Base-by-base conservation (phyloP, 257 asterid species). In the Solanum peruvianum region DNA sequence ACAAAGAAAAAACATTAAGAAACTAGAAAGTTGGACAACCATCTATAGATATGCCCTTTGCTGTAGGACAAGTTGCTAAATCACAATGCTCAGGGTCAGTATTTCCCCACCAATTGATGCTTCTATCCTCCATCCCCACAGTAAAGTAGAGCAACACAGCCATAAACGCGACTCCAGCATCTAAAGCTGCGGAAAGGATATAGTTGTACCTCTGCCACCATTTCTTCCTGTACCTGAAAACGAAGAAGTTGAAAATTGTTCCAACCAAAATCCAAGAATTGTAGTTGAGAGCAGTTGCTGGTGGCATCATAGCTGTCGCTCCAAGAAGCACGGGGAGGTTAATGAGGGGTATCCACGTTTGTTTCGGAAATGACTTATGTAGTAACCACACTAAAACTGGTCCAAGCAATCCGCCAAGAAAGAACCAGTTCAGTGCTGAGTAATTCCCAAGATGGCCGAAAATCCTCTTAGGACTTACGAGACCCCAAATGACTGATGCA, bases 141-240 rank as follows among this genome's bases (percentile, higher is more conserved):
- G 86, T 8, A 87, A 95, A 89, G 87, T 94, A 95, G 42, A 95
- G 90, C 39, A 95, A 49, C 41, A 95, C 95, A 0, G 95, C 92
- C 98, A 95, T 95, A 89, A 95, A 95, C 15, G 97, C 98, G 7
- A 95, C 93, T 11, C 98, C 98, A 0, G 96, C 98, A 86, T 95
- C 98, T 62, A 95, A 42, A 1, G 93, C 97, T 0, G 97, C 98
- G 0, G 97, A 94, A 3, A 95, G 95, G 23, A 95, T 88, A 33
- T 95, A 95, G 64, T 94, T 94, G 70, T 95, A 93, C 90, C 94
- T 93, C 86, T 92, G 94, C 98, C 98, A 95, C 98, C 98, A 95
- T 27, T 56, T 87, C 91, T 95, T 95, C 88, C 93, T 33, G 31
- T 95, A 93, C 73, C 95, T 87, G 42, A 90, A 95, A n/a, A 95